Conservation (phyloP, 352 stramenopile species). For the Phytopythium boreale region DNA sequence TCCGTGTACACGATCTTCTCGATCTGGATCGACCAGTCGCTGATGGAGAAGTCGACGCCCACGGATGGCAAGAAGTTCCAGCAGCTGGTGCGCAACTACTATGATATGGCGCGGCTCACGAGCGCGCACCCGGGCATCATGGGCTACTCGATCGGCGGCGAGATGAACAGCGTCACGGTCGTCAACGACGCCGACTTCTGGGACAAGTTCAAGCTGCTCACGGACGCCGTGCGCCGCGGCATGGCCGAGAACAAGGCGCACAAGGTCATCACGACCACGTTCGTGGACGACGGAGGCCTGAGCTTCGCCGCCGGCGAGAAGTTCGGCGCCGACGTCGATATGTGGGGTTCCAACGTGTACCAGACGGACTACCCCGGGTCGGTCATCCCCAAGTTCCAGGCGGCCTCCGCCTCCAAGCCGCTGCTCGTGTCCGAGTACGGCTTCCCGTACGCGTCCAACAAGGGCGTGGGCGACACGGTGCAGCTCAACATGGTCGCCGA, state of each 20-base stretch:
- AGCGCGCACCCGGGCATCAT: constrained; percentile 49
- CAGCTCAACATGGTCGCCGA: constrained; percentile 45
- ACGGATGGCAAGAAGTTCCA: constrained; percentile 36
- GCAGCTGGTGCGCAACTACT: constrained; percentile 48
- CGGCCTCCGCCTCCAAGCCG: constrained; percentile 37
- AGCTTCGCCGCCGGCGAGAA: constrained; percentile 45
- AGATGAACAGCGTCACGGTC: constrained; percentile 72
- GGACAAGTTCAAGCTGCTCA: constrained; percentile 56
- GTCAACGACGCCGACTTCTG: constrained; percentile 52
- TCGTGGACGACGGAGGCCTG: constrained; percentile 56
- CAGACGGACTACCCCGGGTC: constrained; percentile 55
- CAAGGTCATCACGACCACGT: constrained; percentile 81
- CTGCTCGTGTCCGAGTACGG: constrained; percentile 66
- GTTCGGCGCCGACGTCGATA: constrained; percentile 51
- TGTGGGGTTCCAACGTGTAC: constrained; percentile 76
- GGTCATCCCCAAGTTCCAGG: constrained; percentile 51
- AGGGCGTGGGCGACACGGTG: constrained; percentile 28
- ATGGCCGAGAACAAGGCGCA: constrained; percentile 42
- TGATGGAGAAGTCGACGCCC: constrained; percentile 36
- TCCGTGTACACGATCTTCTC: constrained; percentile 70
- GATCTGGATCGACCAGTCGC: constrained; percentile 63
- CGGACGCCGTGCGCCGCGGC: constrained; percentile 41
- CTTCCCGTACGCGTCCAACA: constrained; percentile 52
- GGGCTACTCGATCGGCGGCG: constrained; percentile 70
- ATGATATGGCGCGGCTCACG: constrained; percentile 56